Evolutionary conservation across 495 filamentous ascomycete species (phyloP).

Genomic region (Penicillium daleae): DNA sequence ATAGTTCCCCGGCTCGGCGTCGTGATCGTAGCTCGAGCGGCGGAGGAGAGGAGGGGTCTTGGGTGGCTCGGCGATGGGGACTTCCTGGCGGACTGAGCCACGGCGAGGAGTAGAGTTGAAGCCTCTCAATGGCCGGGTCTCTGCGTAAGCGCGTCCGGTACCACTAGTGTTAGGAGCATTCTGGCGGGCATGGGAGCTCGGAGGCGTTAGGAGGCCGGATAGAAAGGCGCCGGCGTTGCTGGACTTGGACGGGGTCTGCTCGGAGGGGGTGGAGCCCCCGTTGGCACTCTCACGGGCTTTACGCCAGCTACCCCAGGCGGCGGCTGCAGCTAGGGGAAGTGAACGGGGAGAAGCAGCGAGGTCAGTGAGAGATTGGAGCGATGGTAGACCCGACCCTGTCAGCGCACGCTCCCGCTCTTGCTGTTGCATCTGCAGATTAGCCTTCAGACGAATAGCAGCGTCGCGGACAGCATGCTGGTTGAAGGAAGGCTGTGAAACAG

Average conservation of each 20-base stretch:
- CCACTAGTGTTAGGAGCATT: constrained; percentile 44
- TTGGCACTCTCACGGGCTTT: constrained; percentile 57
- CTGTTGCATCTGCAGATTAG: constrained; percentile 96
- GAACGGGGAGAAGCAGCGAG: constrained; percentile 77
- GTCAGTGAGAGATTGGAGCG: constrained; percentile 60
- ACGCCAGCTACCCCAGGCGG: constrained; percentile 85
- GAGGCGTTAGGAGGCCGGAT: constrained; percentile 83
- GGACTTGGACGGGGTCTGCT: constrained; percentile 68
- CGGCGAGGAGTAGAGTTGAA: constrained; percentile 38
- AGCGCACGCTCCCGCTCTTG: constrained; percentile 81
- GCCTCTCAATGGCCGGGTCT: constrained; percentile 43
- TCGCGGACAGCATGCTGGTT: constrained; percentile 79
- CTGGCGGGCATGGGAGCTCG: constrained; percentile 66
- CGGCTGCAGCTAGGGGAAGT: constrained; percentile 78
- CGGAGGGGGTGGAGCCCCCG: constrained; percentile 41
- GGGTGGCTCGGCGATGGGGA: constrained; percentile 49
- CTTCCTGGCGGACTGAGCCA: constrained; percentile 38
- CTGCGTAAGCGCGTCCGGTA: constrained; percentile 53
- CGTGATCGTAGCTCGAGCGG: constrained; percentile 69
- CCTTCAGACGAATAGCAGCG: constrained; percentile 87
- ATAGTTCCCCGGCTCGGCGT: constrained; percentile 59
- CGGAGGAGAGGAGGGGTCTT: constrained; percentile 73
- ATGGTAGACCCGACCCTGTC: constrained; percentile 46
- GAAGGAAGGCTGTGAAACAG: constrained; percentile 71
- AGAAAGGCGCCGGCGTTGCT: constrained; percentile 58